A percentile compares a stretch with the other conserved stretches of the same genome.
These are phyloP conservation scores for Wickerhamiella brachini DNA, from an alignment of 805 yeast species.

Conservation along the genomic window DNA sequence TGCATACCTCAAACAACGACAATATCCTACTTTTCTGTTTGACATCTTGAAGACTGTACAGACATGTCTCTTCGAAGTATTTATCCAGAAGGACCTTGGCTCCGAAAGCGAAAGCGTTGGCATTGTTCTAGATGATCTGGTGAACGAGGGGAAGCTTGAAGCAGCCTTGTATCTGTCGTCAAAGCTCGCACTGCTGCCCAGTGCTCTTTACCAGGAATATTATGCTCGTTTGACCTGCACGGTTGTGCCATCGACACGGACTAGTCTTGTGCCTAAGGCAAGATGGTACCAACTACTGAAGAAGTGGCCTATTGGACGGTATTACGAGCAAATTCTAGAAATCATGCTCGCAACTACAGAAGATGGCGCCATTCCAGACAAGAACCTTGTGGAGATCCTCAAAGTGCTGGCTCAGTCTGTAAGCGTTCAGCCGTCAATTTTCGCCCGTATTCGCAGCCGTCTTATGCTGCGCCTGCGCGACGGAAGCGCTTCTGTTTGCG, in stretches of 20 bases:
- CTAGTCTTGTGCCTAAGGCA: not conserved
- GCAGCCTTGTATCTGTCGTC: slow-evolving; percentile 5
- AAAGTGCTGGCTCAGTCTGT: slow-evolving; percentile 4
- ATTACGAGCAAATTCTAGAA: slow-evolving; percentile 5
- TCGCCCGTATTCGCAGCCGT: slow-evolving; percentile 1
- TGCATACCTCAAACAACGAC: not conserved
- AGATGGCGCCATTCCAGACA: slow-evolving; percentile 1
- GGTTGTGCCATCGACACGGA: not conserved
- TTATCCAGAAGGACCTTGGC: not conserved
- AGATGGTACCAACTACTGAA: slow-evolving; percentile 3
- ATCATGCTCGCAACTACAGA: slow-evolving; percentile 4
- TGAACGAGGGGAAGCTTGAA: not conserved
- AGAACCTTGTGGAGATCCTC: slow-evolving; percentile 6
- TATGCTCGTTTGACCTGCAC: slow-evolving; percentile 1
- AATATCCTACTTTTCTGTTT: slow-evolving; percentile 2
- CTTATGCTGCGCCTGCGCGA: slow-evolving; percentile 1
- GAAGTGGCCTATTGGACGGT: slow-evolving; percentile 1
- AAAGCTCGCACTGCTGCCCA: not conserved
- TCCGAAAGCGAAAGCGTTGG: not conserved
- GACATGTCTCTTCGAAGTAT: not conserved
- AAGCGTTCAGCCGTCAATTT: slow-evolving; percentile 3
- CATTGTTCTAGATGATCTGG: slow-evolving; percentile 2
- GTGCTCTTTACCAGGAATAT: slow-evolving; percentile 1
- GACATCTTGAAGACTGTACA: slow-evolving; percentile 4
- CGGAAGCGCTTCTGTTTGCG: slow-evolving; percentile 4